A percentile compares a stretch with the other conserved stretches of the same genome.
Evolutionary conservation across 345 rosid species (phyloP).

Genomic region (Pseudoturritis turrita): DNA sequence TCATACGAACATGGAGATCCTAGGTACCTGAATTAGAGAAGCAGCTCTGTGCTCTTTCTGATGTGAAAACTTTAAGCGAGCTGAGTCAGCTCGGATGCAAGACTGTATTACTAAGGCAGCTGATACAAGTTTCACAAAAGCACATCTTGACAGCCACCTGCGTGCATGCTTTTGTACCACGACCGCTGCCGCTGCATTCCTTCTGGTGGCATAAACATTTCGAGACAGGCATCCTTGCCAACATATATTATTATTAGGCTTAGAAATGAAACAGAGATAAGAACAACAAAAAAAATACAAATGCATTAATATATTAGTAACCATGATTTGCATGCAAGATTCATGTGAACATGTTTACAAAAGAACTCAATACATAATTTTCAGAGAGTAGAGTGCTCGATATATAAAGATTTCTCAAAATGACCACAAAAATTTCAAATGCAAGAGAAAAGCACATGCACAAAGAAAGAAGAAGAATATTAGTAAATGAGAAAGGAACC

Average conservation of each 20-base stretch:
- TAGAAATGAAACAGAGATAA: constrained; percentile 21
- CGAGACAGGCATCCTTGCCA: constrained; percentile 77
- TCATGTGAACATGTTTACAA: constrained; percentile 10
- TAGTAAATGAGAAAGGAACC: constrained; percentile 42
- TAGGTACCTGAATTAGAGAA: constrained; percentile 62
- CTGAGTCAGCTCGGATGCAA: constrained; percentile 57
- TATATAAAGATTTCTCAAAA: background rate
- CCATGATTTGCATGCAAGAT: background rate
- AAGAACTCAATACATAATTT: background rate
- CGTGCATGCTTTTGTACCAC: constrained; percentile 65
- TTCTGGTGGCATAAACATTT: constrained; percentile 50
- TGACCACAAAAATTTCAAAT: background rate
- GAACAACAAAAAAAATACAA: background rate
- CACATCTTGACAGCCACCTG: constrained; percentile 49
- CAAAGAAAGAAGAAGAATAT: constrained; percentile 9
- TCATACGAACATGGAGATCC: background rate
- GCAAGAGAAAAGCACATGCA: constrained; percentile 3
- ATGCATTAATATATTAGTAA: background rate
- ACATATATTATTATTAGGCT: constrained; percentile 16
- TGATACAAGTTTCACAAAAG: constrained; percentile 44
- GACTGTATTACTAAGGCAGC: constrained; percentile 66
- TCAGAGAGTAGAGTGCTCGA: background rate
- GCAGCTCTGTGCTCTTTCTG: constrained; percentile 73
- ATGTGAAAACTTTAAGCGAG: constrained; percentile 48
- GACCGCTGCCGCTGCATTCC: constrained; percentile 66